A percentile compares a stretch with the other conserved stretches of the same genome.
Conservation (phyloP, 2,329 filamentous ascomycete genomes). For the Penicillium sp. region DNA sequence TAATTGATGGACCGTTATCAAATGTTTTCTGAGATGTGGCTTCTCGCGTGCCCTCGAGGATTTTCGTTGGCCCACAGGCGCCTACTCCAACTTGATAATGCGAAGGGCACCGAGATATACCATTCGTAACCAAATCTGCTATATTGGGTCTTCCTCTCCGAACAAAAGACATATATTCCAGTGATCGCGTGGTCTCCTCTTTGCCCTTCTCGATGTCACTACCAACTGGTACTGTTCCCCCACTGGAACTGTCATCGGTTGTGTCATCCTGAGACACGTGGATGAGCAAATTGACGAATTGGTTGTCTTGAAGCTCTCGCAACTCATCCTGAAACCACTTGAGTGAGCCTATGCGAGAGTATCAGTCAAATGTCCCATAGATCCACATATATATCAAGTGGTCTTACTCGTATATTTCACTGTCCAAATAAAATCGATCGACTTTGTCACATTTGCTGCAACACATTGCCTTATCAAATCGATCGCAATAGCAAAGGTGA, state of each 20-base stretch:
- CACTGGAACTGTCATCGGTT: not conserved
- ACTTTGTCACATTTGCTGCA: not conserved
- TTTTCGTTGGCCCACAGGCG: conserved; percentile 5
- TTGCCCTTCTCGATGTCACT: conserved; percentile 8
- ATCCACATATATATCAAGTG: not conserved
- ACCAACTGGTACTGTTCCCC: not conserved
- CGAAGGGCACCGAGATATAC: not conserved
- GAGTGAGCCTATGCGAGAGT: not conserved
- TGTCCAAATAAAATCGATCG: conserved; percentile 13
- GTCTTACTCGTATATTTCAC: conserved; percentile 1
- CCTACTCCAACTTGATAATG: conserved; percentile 5
- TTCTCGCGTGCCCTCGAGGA: conserved; percentile 2
- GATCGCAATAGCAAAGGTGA: conserved; percentile 16
- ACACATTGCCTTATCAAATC: conserved; percentile 6
- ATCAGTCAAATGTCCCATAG: not conserved
- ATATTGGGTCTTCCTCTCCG: conserved; percentile 7
- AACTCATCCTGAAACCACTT: conserved; percentile 11
- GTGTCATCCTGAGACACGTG: not conserved
- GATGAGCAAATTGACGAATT: conserved; percentile 2
- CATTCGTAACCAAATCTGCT: not conserved
- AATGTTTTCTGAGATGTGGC: not conserved
- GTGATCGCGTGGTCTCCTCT: not conserved
- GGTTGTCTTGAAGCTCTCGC: not conserved
- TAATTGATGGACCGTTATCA: conserved; percentile 5
- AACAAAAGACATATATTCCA: not conserved